Evolutionary conservation across 345 rosid species (phyloP), one percentile per base, ranked within the genome.

Genomic region (Ailanthus altissimus): DNA sequence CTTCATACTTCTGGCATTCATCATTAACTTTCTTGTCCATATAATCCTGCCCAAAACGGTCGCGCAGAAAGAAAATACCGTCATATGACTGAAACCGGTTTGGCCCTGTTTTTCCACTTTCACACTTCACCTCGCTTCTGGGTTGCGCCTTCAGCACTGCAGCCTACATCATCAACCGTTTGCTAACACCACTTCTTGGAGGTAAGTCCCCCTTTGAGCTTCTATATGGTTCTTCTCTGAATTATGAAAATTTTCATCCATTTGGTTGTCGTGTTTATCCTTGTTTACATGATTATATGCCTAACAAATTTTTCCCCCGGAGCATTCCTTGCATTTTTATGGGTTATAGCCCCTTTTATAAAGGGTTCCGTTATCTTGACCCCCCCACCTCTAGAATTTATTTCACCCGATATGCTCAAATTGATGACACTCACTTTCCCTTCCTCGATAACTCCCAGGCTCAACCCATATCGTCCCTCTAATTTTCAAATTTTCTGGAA

Each of bases 381-480:
- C 38, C 59, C 23, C 5, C 59, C 6, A 20, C 59, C 8, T 1
- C 53, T 26, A 25, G 11, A 54, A 0, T 73, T 6, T 46, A 70
- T n/a, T 45, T 60, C 69, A 61, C 65, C 8, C 43, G 23, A 0
- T 76, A 78, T 50, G 57, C 66, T 32, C 43, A 63, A 42, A 73
- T 65, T 72, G 77, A 78, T 72, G 59, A 78, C 6, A 46, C 5
- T 15, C 51, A 59, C 16, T 62, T 70, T 50, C 67, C 72, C 6
- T 51, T 13, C 53, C 16, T 75, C 10, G 14, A 16, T 54, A 14
- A 6, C 66, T 56, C 45, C 10, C 18, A 54, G 6, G 49, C 36
- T 5, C 49, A 58, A 43, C 59, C 69, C 36, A 15, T 69, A 0
- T 67, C 58, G 11, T 77, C 67, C 26, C 75, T 58, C 3, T 5